phyloP scores from a whole-genome alignment of 139 green algal species.

The Spirogloea muscicola region DNA sequence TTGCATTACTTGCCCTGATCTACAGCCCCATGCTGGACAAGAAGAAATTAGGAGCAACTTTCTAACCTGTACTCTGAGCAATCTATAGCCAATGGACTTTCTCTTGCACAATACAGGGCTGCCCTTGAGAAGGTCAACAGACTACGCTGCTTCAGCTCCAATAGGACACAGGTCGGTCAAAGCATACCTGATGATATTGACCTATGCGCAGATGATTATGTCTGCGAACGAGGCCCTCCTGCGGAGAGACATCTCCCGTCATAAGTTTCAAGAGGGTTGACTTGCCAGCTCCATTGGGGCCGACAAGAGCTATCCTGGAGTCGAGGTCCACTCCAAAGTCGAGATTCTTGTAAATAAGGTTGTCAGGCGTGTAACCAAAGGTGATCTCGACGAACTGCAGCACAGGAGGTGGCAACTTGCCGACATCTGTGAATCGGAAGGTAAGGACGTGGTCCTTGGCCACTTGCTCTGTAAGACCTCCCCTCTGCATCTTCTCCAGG shows the following conservation, averaged over 20 bases:
- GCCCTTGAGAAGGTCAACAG: too few species aligned
- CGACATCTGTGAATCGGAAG: conserved; percentile 81
- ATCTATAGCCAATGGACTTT: too few species aligned
- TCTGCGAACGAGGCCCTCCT: conserved; percentile 85
- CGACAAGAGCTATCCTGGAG: conserved; percentile 88
- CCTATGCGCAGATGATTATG: conserved; percentile 93
- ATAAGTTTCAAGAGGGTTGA: conserved; percentile 98
- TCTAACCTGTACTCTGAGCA: too few species aligned
- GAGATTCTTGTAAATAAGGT: conserved; percentile 72
- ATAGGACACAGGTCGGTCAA: too few species aligned
- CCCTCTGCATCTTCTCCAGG: conserved; percentile 89
- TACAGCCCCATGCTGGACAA: too few species aligned
- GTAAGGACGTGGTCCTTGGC: conserved; percentile 68
- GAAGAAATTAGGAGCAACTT: too few species aligned
- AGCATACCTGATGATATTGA: conserved; percentile 77
- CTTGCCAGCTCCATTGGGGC: conserved; percentile 87
- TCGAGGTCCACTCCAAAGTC: conserved; percentile 93
- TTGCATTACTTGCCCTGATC: too few species aligned
- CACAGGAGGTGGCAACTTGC: conserved; percentile 89
- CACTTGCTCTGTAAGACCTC: conserved; percentile 65
- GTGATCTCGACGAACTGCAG: conserved; percentile 58
- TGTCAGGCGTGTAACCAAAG: conserved; percentile 48
- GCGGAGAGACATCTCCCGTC: conserved; percentile 78
- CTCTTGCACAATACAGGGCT: too few species aligned
- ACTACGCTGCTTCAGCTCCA: too few species aligned